A percentile compares a stretch with the other conserved stretches of the same genome.
Evolutionary conservation across 495 filamentous ascomycete species (phyloP).

Genomic region (Neurospora sp.): DNA sequence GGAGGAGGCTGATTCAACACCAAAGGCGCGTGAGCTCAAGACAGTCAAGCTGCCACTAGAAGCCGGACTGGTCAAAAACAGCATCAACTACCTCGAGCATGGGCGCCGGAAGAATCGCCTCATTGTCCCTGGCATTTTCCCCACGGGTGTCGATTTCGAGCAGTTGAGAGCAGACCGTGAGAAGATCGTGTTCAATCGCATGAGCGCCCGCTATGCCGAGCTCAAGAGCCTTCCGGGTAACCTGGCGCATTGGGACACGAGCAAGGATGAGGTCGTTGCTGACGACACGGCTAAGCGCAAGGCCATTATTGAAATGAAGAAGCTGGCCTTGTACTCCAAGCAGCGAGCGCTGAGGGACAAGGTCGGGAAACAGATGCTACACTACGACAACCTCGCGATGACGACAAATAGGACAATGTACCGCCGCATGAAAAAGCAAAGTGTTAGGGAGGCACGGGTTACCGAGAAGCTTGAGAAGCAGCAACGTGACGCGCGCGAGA

Average conservation of each 20-base stretch:
- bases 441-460: slow-evolving; percentile 86
- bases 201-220: slow-evolving; percentile 70
- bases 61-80: slow-evolving; percentile 36
- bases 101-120: slow-evolving; percentile 56
- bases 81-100: slow-evolving; percentile 74
- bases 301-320: slow-evolving; percentile 88
- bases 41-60: slow-evolving; percentile 59
- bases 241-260: slow-evolving; percentile 72
- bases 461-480: slow-evolving; percentile 99
- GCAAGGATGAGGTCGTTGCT: slow-evolving; percentile 55
- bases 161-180: slow-evolving; percentile 76
- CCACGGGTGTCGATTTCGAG: slow-evolving; percentile 76
- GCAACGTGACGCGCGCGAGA: slow-evolving; percentile 89
- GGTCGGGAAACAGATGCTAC: slow-evolving; percentile 79
- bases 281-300: slow-evolving; percentile 82
- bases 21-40: slow-evolving; percentile 35
- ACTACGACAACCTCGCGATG: slow-evolving; percentile 90
- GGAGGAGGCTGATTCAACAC: slow-evolving; percentile 15
- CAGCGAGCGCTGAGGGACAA: slow-evolving; percentile 77
- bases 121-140: slow-evolving; percentile 78
- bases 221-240: slow-evolving; percentile 75
- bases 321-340: slow-evolving; percentile 69
- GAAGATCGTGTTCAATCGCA: slow-evolving; percentile 78
- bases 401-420: slow-evolving; percentile 83
- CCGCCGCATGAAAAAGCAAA: slow-evolving; percentile 93